Evolutionary conservation across 495 filamentous ascomycete species (phyloP), one percentile per base, ranked within the genome.

Genomic region (Xylaria acuta): DNA sequence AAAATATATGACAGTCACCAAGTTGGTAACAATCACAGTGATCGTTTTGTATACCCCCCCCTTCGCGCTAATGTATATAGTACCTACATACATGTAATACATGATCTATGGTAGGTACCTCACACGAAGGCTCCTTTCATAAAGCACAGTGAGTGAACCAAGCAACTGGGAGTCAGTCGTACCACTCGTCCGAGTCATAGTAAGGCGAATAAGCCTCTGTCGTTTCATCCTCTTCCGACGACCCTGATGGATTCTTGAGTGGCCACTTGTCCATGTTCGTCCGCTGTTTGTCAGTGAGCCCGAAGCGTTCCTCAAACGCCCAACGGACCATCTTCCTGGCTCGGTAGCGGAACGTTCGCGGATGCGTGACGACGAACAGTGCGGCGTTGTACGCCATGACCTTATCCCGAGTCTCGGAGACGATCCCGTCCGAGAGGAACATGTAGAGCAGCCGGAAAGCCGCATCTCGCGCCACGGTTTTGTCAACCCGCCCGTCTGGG

Each of bases 401-500:
- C 20, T 58, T 67, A 27, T 77, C 75, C 43, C 38, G 38, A 3
- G 16, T 27, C 32, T 71, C 68, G 1, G 65, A 67, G 36, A 49
- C 49, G 38, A 72, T 51, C 1, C 67, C 66, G 34, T 72, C 67
- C 11, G 65, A 41, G 45, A 78, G 76, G 8, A 80, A 72, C 43
- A 73, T 49, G 47, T 80, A 76, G 6, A 77, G 12, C 25, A 77
- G 68, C 56, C 73, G 36, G 62, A 80, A 78, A 12, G 78, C 75
- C 25, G 75, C 59, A 67, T 80, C 75, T 30, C 76, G 73, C 2
- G 76, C 73, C 5, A 32, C 3, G 7, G 41, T 45, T 41, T 74
- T 78, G 12, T 7, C 1, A 5, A 68, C 45, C 18, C 58, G 45
- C 43, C 72, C 73, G 0, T 73, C 67, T 0, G 30, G 6, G 27